phyloP scores from a whole-genome alignment of 192 early-diverging fungal genomes.

The Anaeromyces robustus region DNA sequence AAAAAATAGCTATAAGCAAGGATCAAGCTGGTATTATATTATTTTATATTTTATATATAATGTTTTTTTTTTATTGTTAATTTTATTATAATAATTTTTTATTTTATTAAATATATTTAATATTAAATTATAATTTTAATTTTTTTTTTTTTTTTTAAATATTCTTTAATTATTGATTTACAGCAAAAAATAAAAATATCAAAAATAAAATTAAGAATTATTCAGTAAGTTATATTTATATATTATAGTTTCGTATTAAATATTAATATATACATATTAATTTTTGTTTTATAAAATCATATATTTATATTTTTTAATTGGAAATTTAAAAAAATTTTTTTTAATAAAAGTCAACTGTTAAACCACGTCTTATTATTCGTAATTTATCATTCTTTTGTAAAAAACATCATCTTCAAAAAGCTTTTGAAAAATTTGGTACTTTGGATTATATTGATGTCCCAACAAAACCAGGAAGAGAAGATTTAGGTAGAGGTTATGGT shows the following conservation, averaged over 20 bases:
- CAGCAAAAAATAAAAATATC: background rate
- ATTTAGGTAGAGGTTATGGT: constrained; percentile 71
- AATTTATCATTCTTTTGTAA: constrained; percentile 62
- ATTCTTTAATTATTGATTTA: too few species aligned
- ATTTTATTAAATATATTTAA: too few species aligned
- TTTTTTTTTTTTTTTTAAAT: too few species aligned
- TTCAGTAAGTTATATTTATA: constrained; percentile 25
- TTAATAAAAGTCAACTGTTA: constrained; percentile 14
- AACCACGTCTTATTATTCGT: constrained; percentile 68
- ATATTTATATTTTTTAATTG: too few species aligned
- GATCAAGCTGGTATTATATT: background rate
- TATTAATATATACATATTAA: too few species aligned
- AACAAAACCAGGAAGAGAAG: constrained; percentile 42
- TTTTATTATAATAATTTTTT: too few species aligned
- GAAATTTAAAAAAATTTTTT: too few species aligned
- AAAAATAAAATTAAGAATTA: background rate
- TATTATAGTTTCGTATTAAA: too few species aligned
- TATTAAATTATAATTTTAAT: too few species aligned
- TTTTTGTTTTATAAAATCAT: too few species aligned
- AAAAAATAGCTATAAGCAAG: background rate
- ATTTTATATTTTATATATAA: background rate
- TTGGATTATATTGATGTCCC: constrained; percentile 59
- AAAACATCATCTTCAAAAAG: constrained; percentile 27
- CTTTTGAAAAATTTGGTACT: constrained; percentile 51
- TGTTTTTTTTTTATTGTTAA: too few species aligned